Evolutionary conservation across 176 grass and related monocot species (phyloP).

Genomic region (Triticum timopheevii): DNA sequence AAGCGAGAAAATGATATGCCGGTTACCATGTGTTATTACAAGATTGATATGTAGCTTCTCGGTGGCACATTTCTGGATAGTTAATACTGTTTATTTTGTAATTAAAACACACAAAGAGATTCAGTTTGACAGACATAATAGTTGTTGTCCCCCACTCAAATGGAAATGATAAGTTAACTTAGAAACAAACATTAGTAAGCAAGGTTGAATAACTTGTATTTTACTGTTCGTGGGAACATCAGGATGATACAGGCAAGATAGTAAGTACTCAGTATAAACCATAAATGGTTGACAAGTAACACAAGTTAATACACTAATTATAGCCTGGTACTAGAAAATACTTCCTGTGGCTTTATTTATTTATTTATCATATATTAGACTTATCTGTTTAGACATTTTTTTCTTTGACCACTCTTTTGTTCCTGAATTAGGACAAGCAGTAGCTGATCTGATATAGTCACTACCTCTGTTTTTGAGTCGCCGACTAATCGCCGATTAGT

Average conservation of each 20-base stretch:
- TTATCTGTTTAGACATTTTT: background rate
- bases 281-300: background rate
- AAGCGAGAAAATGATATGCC: background rate
- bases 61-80: background rate
- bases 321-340: background rate
- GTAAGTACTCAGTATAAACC: background rate
- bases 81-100: background rate
- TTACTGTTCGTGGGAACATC: background rate
- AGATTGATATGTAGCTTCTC: background rate
- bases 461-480: no score
- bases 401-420: background rate
- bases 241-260: background rate
- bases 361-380: background rate
- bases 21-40: background rate
- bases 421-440: background rate
- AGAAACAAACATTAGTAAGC: background rate
- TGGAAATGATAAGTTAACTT: background rate
- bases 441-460: background rate
- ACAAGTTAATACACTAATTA: background rate
- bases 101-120: background rate
- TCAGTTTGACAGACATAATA: background rate
- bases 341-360: background rate
- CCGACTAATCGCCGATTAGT: no score
- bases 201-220: constrained; percentile 9
- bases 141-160: constrained; percentile 7